These are phyloP conservation scores for Pichia sp. DNA, from an alignment of 1,139 yeast genomes.

Conservation along the genomic window DNA sequence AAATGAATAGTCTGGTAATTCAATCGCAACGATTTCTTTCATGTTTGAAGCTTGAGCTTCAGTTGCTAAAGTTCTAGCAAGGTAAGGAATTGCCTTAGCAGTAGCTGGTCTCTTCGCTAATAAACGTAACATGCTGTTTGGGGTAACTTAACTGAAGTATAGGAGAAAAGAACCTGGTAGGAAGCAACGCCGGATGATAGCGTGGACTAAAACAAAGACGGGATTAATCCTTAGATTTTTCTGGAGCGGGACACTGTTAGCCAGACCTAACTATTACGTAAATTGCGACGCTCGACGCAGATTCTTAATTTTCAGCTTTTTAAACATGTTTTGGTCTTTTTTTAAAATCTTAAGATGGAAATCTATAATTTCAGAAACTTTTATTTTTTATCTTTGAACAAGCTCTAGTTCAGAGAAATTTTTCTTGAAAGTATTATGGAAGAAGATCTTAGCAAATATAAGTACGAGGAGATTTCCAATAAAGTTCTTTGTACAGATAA, in stretches of 20 bases:
- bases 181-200: neutral
- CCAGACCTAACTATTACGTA: neutral
- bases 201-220: neutral
- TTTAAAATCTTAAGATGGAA: neutral
- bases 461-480: slow-evolving; percentile 68
- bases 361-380: neutral
- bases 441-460: slow-evolving; percentile 30
- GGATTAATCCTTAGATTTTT: neutral
- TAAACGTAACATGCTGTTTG: slow-evolving; percentile 16
- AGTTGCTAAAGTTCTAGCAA: slow-evolving; percentile 21
- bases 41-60: slow-evolving; percentile 15
- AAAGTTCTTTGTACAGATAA: slow-evolving; percentile 61
- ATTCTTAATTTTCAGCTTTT: neutral
- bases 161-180: neutral
- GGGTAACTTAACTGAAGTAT: neutral
- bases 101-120: slow-evolving; percentile 14
- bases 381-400: neutral
- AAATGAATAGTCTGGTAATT: slow-evolving; percentile 72
- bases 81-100: slow-evolving; percentile 10
- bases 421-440: slow-evolving; percentile 9
- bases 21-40: slow-evolving; percentile 36
- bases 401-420: neutral
- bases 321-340: neutral
- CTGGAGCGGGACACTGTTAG: neutral
- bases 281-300: neutral